Percentiles rank a stretch among this genome's conserved stretches.
phyloP scores from a whole-genome alignment of 768 basidiomycete species.

The Russula sp. region DNA sequence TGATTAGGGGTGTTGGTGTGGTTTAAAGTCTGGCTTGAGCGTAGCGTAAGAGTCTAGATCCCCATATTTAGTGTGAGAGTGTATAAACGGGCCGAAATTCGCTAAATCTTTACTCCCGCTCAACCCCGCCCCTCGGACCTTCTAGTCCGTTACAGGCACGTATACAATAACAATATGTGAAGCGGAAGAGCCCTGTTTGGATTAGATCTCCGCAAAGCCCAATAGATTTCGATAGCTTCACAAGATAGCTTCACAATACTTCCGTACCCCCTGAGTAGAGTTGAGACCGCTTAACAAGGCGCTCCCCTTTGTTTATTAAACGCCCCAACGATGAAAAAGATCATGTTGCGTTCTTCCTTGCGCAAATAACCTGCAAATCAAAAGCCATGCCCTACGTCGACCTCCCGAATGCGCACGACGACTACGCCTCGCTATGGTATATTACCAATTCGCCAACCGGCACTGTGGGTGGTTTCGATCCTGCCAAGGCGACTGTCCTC shows the following conservation, averaged over 20 bases:
- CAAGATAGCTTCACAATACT: no score
- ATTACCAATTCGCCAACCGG: conserved; percentile 27
- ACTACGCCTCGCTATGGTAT: conserved; percentile 28
- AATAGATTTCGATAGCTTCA: no score
- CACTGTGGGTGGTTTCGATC: conserved; percentile 26
- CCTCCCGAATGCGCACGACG: conserved; percentile 17
- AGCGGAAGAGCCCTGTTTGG: background rate
- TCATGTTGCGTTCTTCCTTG: background rate
- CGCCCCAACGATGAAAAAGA: background rate
- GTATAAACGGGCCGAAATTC: no score
- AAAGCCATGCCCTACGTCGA: conserved; percentile 24
- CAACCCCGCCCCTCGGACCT: background rate
- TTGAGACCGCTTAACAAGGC: background rate
- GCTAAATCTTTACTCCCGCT: no score
- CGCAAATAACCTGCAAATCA: background rate
- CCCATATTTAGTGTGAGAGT: no score
- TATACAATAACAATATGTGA: no score
- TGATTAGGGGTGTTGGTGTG: no score
- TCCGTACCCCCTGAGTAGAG: no score
- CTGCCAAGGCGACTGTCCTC: conserved; percentile 26
- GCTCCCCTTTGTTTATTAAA: background rate
- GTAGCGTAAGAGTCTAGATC: no score
- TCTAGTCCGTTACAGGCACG: no score
- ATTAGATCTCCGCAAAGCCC: background rate
- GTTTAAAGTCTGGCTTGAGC: no score